phyloP scores from a whole-genome alignment of 192 early-diverging fungal species.

The Podila verticillata region DNA sequence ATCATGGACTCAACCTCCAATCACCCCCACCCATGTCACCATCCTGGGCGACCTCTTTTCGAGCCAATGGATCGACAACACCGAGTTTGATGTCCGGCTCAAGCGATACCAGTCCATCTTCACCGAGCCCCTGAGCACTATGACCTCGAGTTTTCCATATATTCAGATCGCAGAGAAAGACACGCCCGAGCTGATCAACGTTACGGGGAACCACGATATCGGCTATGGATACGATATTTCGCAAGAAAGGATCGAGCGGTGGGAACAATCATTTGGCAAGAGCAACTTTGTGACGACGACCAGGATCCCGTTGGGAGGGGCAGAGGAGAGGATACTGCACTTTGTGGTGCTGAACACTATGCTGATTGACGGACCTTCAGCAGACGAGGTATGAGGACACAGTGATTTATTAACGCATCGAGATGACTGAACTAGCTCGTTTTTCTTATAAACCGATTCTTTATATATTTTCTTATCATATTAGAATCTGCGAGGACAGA shows the following conservation, averaged over 20 bases:
- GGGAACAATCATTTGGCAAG: conserved; percentile 63
- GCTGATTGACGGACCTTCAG: conserved; percentile 54
- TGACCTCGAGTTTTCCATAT: neutral
- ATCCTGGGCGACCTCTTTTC: conserved; percentile 75
- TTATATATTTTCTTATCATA: conserved; percentile 2
- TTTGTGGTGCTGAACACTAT: conserved; percentile 51
- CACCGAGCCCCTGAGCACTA: conserved; percentile 33
- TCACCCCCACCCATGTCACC: conserved; percentile 62
- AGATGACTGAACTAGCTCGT: no score
- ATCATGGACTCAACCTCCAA: conserved; percentile 4
- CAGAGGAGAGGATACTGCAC: conserved; percentile 5
- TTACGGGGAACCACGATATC: conserved; percentile 77
- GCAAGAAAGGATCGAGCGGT: conserved; percentile 58
- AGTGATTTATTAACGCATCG: neutral
- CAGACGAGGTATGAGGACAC: conserved; percentile 44
- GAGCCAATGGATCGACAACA: conserved; percentile 66
- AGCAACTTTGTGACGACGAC: conserved; percentile 51
- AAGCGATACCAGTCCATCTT: conserved; percentile 68
- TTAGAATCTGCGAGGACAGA: conserved; percentile 56
- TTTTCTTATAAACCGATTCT: no score
- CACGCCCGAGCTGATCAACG: conserved; percentile 51
- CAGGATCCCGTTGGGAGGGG: conserved; percentile 8
- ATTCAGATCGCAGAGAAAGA: neutral
- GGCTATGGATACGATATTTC: conserved; percentile 70
- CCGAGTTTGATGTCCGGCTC: conserved; percentile 64